Evolutionary conservation across 176 grass and related monocot genomes (phyloP).

Genomic region (Leersia perrieri): DNA sequence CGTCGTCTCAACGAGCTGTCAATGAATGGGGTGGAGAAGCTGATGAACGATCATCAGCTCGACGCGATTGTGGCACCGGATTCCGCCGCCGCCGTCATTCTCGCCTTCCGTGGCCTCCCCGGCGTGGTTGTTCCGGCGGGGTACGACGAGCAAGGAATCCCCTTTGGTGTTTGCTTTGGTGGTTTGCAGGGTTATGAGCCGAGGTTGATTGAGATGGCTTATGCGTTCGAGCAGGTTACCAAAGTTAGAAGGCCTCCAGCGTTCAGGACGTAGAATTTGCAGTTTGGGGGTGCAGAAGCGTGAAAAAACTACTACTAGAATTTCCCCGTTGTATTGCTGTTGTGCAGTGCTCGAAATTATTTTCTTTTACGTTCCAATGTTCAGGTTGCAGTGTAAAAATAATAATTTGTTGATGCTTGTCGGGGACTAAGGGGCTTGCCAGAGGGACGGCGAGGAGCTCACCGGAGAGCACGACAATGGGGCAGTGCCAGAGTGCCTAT

Average conservation of each 20-base stretch:
- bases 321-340: too few relatives aligned
- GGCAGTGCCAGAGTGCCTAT: too few relatives aligned
- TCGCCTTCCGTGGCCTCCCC: conserved; percentile 47
- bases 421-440: too few relatives aligned
- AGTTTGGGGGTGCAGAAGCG: too few relatives aligned
- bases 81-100: background rate
- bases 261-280: conserved; percentile 12
- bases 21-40: conserved; percentile 22
- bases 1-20: conserved; percentile 17
- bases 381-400: too few relatives aligned
- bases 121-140: conserved; percentile 61
- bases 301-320: too few relatives aligned
- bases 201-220: conserved; percentile 59
- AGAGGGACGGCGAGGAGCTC: too few relatives aligned
- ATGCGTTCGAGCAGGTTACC: conserved; percentile 68
- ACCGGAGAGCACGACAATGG: too few relatives aligned
- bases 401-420: too few relatives aligned
- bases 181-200: conserved; percentile 61
- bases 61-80: conserved; percentile 40
- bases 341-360: too few relatives aligned
- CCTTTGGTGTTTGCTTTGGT: conserved; percentile 56
- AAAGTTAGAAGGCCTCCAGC: conserved; percentile 34
- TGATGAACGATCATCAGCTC: conserved; percentile 33
- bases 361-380: too few relatives aligned
- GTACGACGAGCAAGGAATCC: conserved; percentile 34